Base-by-base conservation (phyloP, 768 basidiomycete species). In the Daedalea quercina region DNA sequence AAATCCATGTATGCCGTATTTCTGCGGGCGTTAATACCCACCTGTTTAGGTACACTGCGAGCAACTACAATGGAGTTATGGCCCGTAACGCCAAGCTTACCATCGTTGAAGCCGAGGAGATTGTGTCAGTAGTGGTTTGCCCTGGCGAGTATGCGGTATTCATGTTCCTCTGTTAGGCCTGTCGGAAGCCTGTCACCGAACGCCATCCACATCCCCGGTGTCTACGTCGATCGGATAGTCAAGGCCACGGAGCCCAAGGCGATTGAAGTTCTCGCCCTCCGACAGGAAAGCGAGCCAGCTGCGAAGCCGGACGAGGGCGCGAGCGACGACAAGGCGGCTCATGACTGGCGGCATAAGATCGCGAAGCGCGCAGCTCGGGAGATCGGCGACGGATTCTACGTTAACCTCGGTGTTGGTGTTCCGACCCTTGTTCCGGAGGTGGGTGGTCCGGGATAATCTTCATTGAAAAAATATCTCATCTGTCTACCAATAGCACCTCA, bases 161-260 rank as follows among this genome's bases (percentile, higher is more conserved):
- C 3, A 47, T 8, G 34, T 34, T 23, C 15, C 13, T 41, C 22
- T 41, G 8, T 7, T 7, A 66, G 65, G 3, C 63, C 65, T 19
- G 63, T 59, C 37, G 65, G 65, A 40, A 57, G 54, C 28, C 72
- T 94, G 52, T 86, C 87, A 48, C 85, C 91, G 15, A 84, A 86
- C 63, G 74, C 81, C 17, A 81, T 94, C 51, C 92, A 90, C 65
- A 70, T 90, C 19, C 88, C 87, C 9, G 87, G 88, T 42, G 81
- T 90, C 59, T 93, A 90, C 68, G 85, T 94, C 54, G 84, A 94
- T 67, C 83, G 92, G 46, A 86, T 94, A 56, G 88, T 94, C 47
- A 73, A 73, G 47, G 82, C 91, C 17, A 86, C 82, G 1, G 73
- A 75, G 22, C 80, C 85, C 51, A 94, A 93, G 66, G 67, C 75